Evolutionary conservation across 2,329 filamentous ascomycete genomes (phyloP).

Genomic region (Aspergillus fumigatus): DNA sequence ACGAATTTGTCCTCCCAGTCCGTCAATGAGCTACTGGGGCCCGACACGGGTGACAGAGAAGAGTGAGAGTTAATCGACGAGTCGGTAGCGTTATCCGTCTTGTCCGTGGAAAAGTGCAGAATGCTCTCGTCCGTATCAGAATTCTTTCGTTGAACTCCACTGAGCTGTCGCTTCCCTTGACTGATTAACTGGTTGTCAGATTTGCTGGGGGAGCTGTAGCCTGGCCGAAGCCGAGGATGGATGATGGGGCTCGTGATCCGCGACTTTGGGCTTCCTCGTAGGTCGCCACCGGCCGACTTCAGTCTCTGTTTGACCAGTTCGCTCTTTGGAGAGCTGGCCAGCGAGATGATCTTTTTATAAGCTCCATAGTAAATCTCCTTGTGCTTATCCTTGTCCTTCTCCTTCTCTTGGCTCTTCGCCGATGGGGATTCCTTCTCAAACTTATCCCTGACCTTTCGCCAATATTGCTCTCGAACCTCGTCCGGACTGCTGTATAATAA

Average conservation of each 20-base stretch:
- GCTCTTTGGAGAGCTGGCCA: slow-evolving; percentile 19
- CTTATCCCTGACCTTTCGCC: slow-evolving; percentile 24
- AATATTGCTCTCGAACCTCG: slow-evolving; percentile 23
- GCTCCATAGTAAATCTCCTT: slow-evolving; percentile 10
- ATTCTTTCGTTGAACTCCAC: slow-evolving; percentile 34
- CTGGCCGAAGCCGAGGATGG: slow-evolving; percentile 17
- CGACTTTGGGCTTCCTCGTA: slow-evolving; percentile 27
- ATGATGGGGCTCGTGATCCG: slow-evolving; percentile 35
- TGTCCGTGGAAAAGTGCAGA: slow-evolving; percentile 14
- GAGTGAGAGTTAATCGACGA: slow-evolving; percentile 25
- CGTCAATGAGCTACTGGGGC: slow-evolving; percentile 26
- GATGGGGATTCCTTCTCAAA: slow-evolving; percentile 22
- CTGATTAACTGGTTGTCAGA: slow-evolving; percentile 4
- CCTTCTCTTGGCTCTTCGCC: slow-evolving; percentile 6
- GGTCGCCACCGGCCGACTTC: slow-evolving; percentile 9
- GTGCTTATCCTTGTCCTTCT: slow-evolving; percentile 15
- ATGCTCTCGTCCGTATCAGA: slow-evolving; percentile 23
- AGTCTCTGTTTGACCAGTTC: slow-evolving; percentile 16
- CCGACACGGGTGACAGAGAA: slow-evolving; percentile 29
- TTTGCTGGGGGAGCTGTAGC: slow-evolving; percentile 15
- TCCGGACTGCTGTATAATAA: slow-evolving; percentile 8
- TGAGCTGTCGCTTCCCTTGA: slow-evolving; percentile 29
- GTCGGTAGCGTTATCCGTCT: slow-evolving; percentile 16
- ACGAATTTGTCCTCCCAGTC: slow-evolving; percentile 41
- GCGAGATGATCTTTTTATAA: slow-evolving; percentile 18